Evolutionary conservation across 2,329 filamentous ascomycete species (phyloP).

Genomic region (Cercospora janseana): DNA sequence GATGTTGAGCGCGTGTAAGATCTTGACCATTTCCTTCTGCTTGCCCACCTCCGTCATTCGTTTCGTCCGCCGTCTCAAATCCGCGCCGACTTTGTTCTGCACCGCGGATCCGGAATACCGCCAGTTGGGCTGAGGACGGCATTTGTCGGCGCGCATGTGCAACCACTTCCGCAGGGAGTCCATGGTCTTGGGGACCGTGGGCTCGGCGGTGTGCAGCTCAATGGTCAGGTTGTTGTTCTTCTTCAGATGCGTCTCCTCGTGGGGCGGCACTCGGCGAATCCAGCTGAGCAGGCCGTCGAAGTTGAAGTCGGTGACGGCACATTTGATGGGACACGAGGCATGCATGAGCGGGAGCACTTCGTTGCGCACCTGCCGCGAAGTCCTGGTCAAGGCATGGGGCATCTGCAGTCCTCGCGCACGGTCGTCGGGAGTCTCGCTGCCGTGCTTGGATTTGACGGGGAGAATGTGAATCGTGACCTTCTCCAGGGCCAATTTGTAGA

Average conservation of each 20-base stretch:
- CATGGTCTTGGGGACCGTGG: constrained; percentile 16
- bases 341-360: constrained; percentile 37
- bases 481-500: constrained; percentile 35
- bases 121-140: constrained; percentile 36
- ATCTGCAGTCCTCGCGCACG: constrained; percentile 11
- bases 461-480: constrained; percentile 35
- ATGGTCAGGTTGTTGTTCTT: constrained; percentile 34
- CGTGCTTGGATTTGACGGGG: constrained; percentile 19
- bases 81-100: constrained; percentile 31
- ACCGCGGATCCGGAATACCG: constrained; percentile 30
- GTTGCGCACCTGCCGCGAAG: constrained; percentile 33
- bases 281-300: constrained; percentile 34
- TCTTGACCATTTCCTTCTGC: constrained; percentile 31
- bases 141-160: constrained; percentile 31
- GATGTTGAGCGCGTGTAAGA: constrained; percentile 31
- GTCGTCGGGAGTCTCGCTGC: constrained; percentile 17
- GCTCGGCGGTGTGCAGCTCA: constrained; percentile 28
- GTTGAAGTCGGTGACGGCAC: constrained; percentile 36
- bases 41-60: constrained; percentile 33
- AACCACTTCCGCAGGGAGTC: constrained; percentile 34
- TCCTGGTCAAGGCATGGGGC: constrained; percentile 32
- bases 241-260: constrained; percentile 30
- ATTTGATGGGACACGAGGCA: constrained; percentile 31
- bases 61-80: constrained; percentile 32
- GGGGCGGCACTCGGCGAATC: constrained; percentile 32